phyloP scores from a whole-genome alignment of 306 rosid genomes.

The Prunus salicina region DNA sequence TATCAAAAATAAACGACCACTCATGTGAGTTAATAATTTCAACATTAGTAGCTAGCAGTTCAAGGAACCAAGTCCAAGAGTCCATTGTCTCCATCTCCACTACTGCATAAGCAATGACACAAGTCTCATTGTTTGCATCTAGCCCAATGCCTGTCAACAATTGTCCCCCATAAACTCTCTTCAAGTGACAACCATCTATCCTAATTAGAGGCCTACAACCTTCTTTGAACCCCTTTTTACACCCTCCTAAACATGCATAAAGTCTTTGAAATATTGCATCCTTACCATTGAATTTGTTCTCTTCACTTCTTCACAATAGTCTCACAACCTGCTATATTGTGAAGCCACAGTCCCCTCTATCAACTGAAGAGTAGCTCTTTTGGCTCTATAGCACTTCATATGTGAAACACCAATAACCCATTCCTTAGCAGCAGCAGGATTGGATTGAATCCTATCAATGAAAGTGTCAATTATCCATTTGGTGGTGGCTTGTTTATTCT shows the following conservation, averaged over 20 bases:
- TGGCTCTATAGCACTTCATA: no score
- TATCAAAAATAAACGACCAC: background rate
- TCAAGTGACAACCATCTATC: background rate
- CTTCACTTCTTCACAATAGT: no score
- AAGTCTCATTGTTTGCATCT: background rate
- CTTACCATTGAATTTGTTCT: no score
- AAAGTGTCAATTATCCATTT: no score
- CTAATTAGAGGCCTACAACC: background rate
- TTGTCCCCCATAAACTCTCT: background rate
- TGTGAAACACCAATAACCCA: no score
- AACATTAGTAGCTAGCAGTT: background rate
- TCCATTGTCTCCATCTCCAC: background rate
- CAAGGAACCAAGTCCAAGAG: background rate
- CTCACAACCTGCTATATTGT: no score
- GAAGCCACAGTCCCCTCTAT: no score
- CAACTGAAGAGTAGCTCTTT: no score
- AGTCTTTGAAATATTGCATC: background rate
- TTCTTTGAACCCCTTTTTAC: background rate
- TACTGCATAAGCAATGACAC: background rate
- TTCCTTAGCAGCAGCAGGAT: no score
- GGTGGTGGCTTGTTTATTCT: no score
- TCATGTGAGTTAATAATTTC: background rate
- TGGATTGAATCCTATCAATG: no score
- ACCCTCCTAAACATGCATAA: background rate
- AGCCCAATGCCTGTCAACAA: background rate